Percentiles rank a stretch among this genome's conserved stretches.
Conservation (phyloP, 495 filamentous ascomycete species). For the Neurospora pannonica region DNA sequence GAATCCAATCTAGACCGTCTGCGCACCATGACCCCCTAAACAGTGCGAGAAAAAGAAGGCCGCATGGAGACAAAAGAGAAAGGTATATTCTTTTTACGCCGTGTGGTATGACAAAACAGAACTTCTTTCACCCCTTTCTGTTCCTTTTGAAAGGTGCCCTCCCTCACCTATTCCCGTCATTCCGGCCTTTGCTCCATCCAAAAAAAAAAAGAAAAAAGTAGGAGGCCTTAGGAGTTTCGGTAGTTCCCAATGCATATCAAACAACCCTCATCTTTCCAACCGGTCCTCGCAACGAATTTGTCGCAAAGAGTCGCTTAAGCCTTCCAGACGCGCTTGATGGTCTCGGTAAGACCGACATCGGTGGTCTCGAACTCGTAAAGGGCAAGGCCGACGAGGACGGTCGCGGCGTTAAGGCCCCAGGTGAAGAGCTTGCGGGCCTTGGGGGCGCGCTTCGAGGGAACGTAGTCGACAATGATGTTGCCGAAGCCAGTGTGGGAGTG, state of each 20-base stretch:
- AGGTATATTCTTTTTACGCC: background rate
- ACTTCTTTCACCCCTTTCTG: background rate
- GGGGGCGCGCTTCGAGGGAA: constrained; percentile 63
- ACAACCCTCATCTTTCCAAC: background rate
- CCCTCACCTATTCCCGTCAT: background rate
- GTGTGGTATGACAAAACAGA: background rate
- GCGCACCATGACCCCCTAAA: background rate
- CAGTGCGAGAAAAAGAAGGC: background rate
- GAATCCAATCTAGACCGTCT: background rate
- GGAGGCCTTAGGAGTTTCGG: background rate
- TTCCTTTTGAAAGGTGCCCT: background rate
- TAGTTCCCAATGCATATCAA: constrained; percentile 3
- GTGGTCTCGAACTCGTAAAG: constrained; percentile 99
- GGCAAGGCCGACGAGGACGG: constrained; percentile 72
- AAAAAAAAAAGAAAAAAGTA: background rate
- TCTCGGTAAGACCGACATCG: constrained; percentile 88
- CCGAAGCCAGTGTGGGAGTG: constrained; percentile 95
- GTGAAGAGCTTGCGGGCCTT: constrained; percentile 50
- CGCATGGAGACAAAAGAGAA: background rate
- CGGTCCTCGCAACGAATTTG: background rate
- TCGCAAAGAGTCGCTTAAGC: constrained; percentile 34
- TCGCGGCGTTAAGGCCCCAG: constrained; percentile 73
- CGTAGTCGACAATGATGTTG: constrained; percentile 82
- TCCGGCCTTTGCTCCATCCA: background rate
- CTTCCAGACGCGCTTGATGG: constrained; percentile 75